Evolutionary conservation across 2,329 filamentous ascomycete species (phyloP), one percentile per base, ranked within the genome.

Genomic region (Chaetomium globosum): DNA sequence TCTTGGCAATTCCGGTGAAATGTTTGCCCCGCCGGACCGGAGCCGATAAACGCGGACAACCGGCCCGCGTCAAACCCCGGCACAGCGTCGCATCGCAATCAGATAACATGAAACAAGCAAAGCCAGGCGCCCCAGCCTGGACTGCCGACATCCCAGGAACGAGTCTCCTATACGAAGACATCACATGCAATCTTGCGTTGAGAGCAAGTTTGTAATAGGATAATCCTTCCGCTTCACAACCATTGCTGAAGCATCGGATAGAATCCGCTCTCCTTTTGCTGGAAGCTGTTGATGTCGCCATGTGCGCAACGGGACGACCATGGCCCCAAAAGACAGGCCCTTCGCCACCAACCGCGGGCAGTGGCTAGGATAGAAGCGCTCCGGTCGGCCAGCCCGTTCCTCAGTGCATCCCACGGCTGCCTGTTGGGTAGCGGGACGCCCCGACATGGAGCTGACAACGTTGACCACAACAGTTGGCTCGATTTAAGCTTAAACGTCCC

Each of bases 401-500:
- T 43, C 39, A 23, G 21, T 21, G n/a, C 46, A 48, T 48, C 2
- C 46, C 21, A 19, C n/a, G 46, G 23, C 21, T 48, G 46, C 39
- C 39, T 43, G 39, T 4, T 48, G n/a, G 46, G n/a, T 8, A 23
- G 10, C 46, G 46, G 46, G 51, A 53, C 16, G 51, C 16, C 51
- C 51, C 21, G 51, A 31, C 23, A 28, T 28, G 23, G 16, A 19
- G 16, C 51, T 7, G 26, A 53, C 46, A 43, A 52, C 49, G 21
- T 53, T 26, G 51, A 53, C 51, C 23, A 53, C 51, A 13, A 28
- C 26, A 33, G 28, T 33, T 52, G 28, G 46, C 31, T 51, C 46
- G 46, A 67, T 64, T 65, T 68, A 68, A 66, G 66, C 66, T 68
- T 68, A 68, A 68, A 64, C n/a, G 48, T 48, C 54, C 46, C 23